A percentile compares a stretch with the other conserved stretches of the same genome.
Evolutionary conservation across 768 basidiomycete genomes (phyloP).

Genomic region (Rubroboletus satanas): DNA sequence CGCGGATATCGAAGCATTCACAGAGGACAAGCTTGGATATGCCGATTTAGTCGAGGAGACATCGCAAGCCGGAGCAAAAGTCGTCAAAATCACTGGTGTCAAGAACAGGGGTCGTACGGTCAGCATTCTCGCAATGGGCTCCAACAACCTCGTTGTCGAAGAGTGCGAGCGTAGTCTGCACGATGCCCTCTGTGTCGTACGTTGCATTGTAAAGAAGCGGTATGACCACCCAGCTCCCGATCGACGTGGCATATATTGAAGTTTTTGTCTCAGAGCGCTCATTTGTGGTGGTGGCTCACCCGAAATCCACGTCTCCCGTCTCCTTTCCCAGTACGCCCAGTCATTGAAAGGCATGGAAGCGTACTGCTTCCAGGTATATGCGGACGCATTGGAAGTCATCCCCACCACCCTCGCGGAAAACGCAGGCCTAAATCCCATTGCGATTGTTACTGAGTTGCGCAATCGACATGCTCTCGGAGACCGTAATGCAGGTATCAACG

Average conservation of each 20-base stretch:
- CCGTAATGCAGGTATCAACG: conserved; percentile 93
- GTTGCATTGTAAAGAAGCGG: conserved; percentile 98
- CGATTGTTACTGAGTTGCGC: conserved; percentile 95
- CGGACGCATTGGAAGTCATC: conserved; percentile 96
- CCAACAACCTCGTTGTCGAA: conserved; percentile 89
- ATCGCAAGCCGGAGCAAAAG: conserved; percentile 77
- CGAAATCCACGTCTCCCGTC: conserved; percentile 93
- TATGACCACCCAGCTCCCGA: conserved; percentile 33
- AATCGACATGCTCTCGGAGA: conserved; percentile 97
- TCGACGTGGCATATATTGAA: not conserved
- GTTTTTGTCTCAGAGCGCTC: conserved; percentile 55
- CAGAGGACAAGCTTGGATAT: conserved; percentile 95
- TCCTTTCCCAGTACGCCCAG: conserved; percentile 86
- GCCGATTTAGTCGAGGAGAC: conserved; percentile 95
- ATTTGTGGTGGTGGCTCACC: conserved; percentile 97
- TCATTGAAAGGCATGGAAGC: conserved; percentile 97
- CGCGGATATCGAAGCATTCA: conserved; percentile 96
- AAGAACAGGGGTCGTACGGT: conserved; percentile 94
- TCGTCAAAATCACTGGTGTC: conserved; percentile 91
- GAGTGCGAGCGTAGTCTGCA: conserved; percentile 97
- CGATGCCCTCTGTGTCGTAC: conserved; percentile 97
- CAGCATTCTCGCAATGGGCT: conserved; percentile 91
- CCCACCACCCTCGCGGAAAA: conserved; percentile 98
- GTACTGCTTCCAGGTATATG: conserved; percentile 98
- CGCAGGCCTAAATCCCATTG: conserved; percentile 95